A percentile compares a stretch with the other conserved stretches of the same genome.
Conservation (phyloP, 495 filamentous ascomycete genomes). For the Hypoxylon perforatum region DNA sequence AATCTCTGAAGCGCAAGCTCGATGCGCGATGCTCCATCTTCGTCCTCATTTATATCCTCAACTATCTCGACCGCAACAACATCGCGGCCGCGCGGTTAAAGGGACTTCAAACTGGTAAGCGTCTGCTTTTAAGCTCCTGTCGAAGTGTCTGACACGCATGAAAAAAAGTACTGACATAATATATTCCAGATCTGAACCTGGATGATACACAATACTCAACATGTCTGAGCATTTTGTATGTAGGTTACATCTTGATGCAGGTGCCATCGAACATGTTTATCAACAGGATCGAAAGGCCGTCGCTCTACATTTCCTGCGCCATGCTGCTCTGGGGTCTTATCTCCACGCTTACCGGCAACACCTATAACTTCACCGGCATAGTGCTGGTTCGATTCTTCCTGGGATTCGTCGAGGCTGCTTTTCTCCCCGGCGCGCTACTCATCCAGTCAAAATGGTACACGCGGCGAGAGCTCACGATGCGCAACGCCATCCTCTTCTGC, state of each 20-base stretch:
- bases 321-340: conserved; percentile 79
- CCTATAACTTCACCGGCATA: conserved; percentile 68
- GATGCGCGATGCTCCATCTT: conserved; percentile 55
- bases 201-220: conserved; percentile 53
- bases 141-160: no score
- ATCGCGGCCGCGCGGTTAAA: conserved; percentile 61
- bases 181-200: conserved; percentile 41
- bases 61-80: conserved; percentile 77
- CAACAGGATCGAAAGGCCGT: conserved; percentile 53
- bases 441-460: conserved; percentile 70
- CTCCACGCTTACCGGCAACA: conserved; percentile 68
- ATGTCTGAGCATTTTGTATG: conserved; percentile 56
- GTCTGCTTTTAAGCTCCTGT: conserved; percentile 17
- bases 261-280: conserved; percentile 55
- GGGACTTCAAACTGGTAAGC: conserved; percentile 54
- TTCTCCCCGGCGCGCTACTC: conserved; percentile 57
- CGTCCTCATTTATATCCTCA: conserved; percentile 74
- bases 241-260: conserved; percentile 67
- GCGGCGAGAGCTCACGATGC: conserved; percentile 58
- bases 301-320: conserved; percentile 59
- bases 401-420: conserved; percentile 67
- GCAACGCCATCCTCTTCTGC: conserved; percentile 71
- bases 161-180: conserved; percentile 10
- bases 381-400: conserved; percentile 74
- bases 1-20: conserved; percentile 55